These are phyloP conservation scores for Xylaria venustula DNA, from an alignment of 495 filamentous ascomycete genomes.

Conservation along the genomic window DNA sequence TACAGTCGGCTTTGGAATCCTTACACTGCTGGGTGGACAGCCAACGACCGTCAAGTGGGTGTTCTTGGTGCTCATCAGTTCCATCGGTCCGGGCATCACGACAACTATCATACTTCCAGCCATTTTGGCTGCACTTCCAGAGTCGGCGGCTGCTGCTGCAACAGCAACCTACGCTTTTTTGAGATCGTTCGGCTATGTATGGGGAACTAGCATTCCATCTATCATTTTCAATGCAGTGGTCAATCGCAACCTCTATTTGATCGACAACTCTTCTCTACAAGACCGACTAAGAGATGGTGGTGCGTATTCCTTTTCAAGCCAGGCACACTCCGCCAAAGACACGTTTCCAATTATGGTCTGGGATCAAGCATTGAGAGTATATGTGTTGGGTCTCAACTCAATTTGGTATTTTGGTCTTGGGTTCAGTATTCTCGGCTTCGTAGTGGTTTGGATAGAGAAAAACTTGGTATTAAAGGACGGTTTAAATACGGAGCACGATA, in stretches of 20 bases:
- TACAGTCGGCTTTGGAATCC: slow-evolving; percentile 15
- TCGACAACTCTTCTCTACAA: not conserved
- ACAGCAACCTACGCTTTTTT: slow-evolving; percentile 41
- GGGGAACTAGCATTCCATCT: slow-evolving; percentile 34
- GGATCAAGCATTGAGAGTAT: too few relatives aligned
- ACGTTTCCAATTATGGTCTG: too few relatives aligned
- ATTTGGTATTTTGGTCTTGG: too few relatives aligned
- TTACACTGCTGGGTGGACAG: not conserved
- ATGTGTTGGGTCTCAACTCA: too few relatives aligned
- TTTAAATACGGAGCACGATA: too few relatives aligned
- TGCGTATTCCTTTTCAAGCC: not conserved
- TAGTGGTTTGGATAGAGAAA: too few relatives aligned
- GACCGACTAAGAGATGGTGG: not conserved
- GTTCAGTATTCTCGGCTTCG: too few relatives aligned
- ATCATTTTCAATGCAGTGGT: slow-evolving; percentile 19
- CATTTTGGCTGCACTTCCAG: not conserved
- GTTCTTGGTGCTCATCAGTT: not conserved
- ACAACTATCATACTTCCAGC: not conserved
- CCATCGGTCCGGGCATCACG: not conserved
- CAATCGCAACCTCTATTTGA: not conserved
- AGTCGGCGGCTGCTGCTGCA: slow-evolving; percentile 22
- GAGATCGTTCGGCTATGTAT: slow-evolving; percentile 42
- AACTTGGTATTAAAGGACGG: too few relatives aligned
- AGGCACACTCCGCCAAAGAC: too few relatives aligned
- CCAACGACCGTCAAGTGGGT: not conserved